Conservation (phyloP, 2,329 filamentous ascomycete genomes). For the Microascus cirrosus region DNA sequence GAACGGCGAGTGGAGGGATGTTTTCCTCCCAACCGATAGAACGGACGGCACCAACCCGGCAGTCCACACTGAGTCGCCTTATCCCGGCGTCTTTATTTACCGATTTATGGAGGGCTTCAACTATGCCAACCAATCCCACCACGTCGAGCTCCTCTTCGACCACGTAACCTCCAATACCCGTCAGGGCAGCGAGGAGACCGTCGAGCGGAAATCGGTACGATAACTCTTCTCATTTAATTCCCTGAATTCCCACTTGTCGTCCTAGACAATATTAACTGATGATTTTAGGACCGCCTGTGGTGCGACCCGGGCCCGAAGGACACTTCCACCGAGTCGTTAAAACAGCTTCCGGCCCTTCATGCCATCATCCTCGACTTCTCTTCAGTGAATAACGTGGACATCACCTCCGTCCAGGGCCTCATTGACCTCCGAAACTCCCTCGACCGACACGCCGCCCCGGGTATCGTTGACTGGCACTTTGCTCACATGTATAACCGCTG, state of each 20-base stretch:
- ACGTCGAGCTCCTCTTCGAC: constrained; percentile 28
- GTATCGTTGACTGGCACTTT: constrained; percentile 37
- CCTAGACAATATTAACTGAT: neutral
- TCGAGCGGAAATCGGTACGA: constrained; percentile 17
- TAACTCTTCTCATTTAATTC: neutral
- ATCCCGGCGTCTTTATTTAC: constrained; percentile 40
- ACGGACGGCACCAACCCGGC: constrained; percentile 32
- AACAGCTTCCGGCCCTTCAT: neutral
- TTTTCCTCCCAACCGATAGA: constrained; percentile 28
- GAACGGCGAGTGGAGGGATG: constrained; percentile 12
- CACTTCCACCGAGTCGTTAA: neutral
- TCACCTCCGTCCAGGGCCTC: constrained; percentile 41
- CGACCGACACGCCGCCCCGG: constrained; percentile 35
- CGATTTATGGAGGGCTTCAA: constrained; percentile 40
- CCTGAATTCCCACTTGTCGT: neutral
- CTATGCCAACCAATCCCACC: constrained; percentile 37
- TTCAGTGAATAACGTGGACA: constrained; percentile 42
- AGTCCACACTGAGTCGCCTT: constrained; percentile 26
- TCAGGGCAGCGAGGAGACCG: constrained; percentile 24
- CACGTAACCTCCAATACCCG: constrained; percentile 27
- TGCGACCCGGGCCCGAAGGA: neutral
- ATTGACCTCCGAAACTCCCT: constrained; percentile 43
- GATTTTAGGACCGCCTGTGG: constrained; percentile 1
- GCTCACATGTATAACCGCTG: constrained; percentile 41
- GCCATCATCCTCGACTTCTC: constrained; percentile 46